Evolutionary conservation across 192 early-diverging fungal genomes (phyloP).

Genomic region (Mortierella hygrophila): DNA sequence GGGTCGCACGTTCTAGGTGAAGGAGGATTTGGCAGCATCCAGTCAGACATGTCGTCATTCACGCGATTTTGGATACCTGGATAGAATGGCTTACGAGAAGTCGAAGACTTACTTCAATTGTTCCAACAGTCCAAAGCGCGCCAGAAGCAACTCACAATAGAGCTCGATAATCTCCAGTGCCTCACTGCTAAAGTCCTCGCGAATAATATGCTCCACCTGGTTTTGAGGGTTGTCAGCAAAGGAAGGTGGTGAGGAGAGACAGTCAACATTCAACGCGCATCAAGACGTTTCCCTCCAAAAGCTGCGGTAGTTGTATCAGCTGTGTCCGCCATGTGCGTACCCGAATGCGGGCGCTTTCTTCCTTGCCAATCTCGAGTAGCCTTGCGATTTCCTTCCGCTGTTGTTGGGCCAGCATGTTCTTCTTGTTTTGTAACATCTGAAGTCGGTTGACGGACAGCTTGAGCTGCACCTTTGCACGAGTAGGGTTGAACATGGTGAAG

Average conservation of each 20-base stretch:
- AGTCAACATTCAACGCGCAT: neutral
- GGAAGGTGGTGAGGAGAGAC: neutral
- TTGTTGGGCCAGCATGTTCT: conserved; percentile 77
- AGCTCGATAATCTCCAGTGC: conserved; percentile 95
- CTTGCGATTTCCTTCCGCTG: conserved; percentile 86
- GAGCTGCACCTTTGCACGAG: conserved; percentile 87
- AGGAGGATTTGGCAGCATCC: neutral
- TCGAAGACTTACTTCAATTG: conserved; percentile 70
- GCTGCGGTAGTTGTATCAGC: too few species aligned
- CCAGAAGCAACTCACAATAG: conserved; percentile 88
- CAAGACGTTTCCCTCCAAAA: too few species aligned
- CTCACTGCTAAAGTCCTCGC: conserved; percentile 94
- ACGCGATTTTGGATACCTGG: neutral
- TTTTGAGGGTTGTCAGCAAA: conserved; percentile 9
- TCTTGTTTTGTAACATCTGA: conserved; percentile 91
- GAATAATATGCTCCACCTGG: conserved; percentile 88
- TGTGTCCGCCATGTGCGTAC: conserved; percentile 53
- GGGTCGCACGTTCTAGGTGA: conserved; percentile 76
- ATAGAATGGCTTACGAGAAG: neutral
- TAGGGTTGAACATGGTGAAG: conserved; percentile 62
- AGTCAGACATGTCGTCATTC: neutral
- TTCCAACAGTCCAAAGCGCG: conserved; percentile 91
- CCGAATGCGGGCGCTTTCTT: conserved; percentile 87
- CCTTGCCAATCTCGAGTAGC: conserved; percentile 86
- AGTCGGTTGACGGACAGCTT: conserved; percentile 91